Base-by-base conservation (phyloP, 768 basidiomycete species). In the Suillus cothurnatus region DNA sequence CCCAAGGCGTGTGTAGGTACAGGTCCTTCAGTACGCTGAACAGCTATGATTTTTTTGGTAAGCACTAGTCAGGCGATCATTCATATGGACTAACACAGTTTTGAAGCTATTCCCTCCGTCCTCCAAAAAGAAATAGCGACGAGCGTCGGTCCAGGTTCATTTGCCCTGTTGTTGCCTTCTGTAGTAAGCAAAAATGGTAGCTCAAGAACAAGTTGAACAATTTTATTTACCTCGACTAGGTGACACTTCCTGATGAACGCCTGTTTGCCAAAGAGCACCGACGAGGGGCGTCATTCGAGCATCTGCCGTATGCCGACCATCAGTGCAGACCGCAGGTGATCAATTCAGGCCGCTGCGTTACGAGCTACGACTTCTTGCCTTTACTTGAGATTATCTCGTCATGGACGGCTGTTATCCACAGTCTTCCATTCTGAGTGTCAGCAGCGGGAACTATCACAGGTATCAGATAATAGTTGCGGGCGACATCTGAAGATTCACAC, bases 231-330 rank as follows among this genome's bases (percentile, higher is more conserved):
- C 58, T 41, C n/a, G 39, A 26, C 39, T 59, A 11, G 39, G 58
- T 28, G 19, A 41, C 12, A 41, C 26, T 41, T 41, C 39, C 19
- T 36, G 39, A 39, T 43, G 58, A 14, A 63, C 12, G 5, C 41
- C 19, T 28, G 50, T 60, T 38, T 38, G 31, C 62, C 62, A 63
- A 15, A 58, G 34, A 31, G 34, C 36, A 34, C 49, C 56, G 7
- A 41, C 17, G 21, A 34, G 31, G 21, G 62, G 53, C 19, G 55
- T 41, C 36, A 55, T 61, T 31, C 4, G 55, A 31, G 36, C 7
- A 2, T 62, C 31, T 57, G 7, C 14, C 19, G 53, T 36, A 60
- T 26, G 15, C 9, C 36, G 49, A 62, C 31, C 61, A 31, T 56
- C 28, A 55, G 19, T 14, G 8, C n/a, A 21, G 36, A 34, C 49